Evolutionary conservation across 2,329 filamentous ascomycete genomes (phyloP).

Genomic region (Cladorrhinum sp.): DNA sequence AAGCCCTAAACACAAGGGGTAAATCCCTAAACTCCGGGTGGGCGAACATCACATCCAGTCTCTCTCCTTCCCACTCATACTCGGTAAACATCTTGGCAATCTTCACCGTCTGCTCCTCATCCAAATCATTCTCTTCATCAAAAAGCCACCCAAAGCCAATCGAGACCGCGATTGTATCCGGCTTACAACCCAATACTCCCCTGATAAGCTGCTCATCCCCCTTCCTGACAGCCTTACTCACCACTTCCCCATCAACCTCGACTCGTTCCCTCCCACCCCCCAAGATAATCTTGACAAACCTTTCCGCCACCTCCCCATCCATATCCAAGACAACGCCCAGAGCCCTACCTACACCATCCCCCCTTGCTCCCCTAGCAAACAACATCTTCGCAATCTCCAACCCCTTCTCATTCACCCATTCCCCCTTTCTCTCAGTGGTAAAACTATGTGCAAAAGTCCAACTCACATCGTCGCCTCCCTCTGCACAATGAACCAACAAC

Average conservation of each 20-base stretch:
- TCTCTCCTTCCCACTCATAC: slow-evolving; percentile 45
- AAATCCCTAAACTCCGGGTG: slow-evolving; percentile 37
- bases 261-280: not conserved
- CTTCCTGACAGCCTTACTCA: slow-evolving; percentile 52
- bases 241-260: slow-evolving; percentile 46
- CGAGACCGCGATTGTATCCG: slow-evolving; percentile 49
- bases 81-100: slow-evolving; percentile 52
- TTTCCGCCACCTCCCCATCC: not conserved
- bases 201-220: slow-evolving; percentile 49
- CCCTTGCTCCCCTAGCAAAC: slow-evolving; percentile 47
- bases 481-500: slow-evolving; percentile 36
- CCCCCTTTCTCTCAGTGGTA: slow-evolving; percentile 36
- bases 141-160: slow-evolving; percentile 57
- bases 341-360: slow-evolving; percentile 33
- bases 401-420: slow-evolving; percentile 48
- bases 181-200: slow-evolving; percentile 48
- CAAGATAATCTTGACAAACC: not conserved
- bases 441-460: slow-evolving; percentile 47
- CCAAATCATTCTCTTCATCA: slow-evolving; percentile 39
- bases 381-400: slow-evolving; percentile 47
- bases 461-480: slow-evolving; percentile 44
- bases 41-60: slow-evolving; percentile 50
- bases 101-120: slow-evolving; percentile 49
- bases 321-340: not conserved
- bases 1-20: slow-evolving; percentile 51